Percentiles rank a stretch among this genome's conserved stretches.
Evolutionary conservation across 345 rosid genomes (phyloP).

Genomic region (Bruguiera sexangula): DNA sequence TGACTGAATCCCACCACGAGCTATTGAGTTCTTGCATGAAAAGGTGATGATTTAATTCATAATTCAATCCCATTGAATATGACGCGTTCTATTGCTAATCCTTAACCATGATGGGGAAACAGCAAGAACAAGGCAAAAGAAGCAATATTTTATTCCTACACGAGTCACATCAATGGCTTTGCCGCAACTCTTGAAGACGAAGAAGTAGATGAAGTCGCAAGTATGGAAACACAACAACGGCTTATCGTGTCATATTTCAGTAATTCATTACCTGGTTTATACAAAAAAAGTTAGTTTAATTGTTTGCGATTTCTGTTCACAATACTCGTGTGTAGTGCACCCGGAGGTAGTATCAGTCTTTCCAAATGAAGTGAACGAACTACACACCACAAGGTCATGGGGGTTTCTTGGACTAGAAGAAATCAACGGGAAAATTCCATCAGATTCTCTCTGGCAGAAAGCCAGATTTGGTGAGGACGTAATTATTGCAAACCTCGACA

Average conservation of each 20-base stretch:
- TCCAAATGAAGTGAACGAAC: constrained; percentile 3
- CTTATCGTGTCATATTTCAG: background rate
- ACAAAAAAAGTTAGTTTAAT: background rate
- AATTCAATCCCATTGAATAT: no score
- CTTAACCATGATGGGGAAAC: background rate
- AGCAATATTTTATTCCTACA: constrained; percentile 24
- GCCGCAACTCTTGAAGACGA: constrained; percentile 29
- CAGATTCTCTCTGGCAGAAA: constrained; percentile 8
- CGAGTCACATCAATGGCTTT: constrained; percentile 24
- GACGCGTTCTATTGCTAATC: background rate
- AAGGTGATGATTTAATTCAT: constrained; percentile 9
- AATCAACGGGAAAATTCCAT: constrained; percentile 2
- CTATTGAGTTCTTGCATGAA: constrained; percentile 12
- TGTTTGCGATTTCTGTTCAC: background rate
- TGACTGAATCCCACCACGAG: constrained; percentile 9
- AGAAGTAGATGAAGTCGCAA: constrained; percentile 5
- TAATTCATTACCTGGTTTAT: background rate
- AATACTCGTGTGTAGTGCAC: constrained; percentile 1
- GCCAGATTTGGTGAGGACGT: constrained; percentile 23
- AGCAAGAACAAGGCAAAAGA: constrained; percentile 17
- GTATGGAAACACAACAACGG: background rate
- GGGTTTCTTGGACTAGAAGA: constrained; percentile 26
- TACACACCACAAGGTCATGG: constrained; percentile 31
- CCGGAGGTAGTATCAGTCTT: constrained; percentile 22
- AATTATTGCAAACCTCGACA: constrained; percentile 23